Evolutionary conservation across 768 basidiomycete species (phyloP).

Genomic region (Aureoboletus auriporus): DNA sequence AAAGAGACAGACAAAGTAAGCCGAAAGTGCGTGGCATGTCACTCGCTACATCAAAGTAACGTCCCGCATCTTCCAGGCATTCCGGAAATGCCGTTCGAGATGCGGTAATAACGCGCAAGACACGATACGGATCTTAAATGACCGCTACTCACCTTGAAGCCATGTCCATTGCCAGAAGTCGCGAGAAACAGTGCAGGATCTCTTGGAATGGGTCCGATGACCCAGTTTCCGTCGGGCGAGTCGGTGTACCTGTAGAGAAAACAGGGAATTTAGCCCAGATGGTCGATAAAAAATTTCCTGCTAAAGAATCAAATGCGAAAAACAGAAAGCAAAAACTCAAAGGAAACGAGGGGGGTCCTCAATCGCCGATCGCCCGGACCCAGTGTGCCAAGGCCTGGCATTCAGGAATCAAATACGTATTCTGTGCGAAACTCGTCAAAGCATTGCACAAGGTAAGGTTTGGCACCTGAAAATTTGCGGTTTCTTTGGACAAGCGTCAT

Average conservation of each 20-base stretch:
- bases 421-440: too few relatives aligned
- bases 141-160: conserved; percentile 59
- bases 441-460: too few relatives aligned
- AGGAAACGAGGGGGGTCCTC: conserved; percentile 10
- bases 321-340: not conserved
- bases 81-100: too few relatives aligned
- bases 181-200: conserved; percentile 68
- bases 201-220: conserved; percentile 70
- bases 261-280: not conserved
- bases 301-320: not conserved
- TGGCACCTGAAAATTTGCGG: too few relatives aligned
- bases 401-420: too few relatives aligned
- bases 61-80: too few relatives aligned
- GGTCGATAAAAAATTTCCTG: not conserved
- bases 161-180: conserved; percentile 87
- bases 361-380: not conserved
- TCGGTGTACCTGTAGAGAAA: conserved; percentile 73
- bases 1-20: not conserved
- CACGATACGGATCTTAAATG: not conserved
- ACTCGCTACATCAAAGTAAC: not conserved
- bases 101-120: too few relatives aligned
- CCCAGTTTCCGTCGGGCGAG: conserved; percentile 81
- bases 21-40: not conserved
- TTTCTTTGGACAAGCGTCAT: too few relatives aligned
- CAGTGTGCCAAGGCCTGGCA: too few relatives aligned